These are phyloP conservation scores for Citrus mangshanensis DNA, from an alignment of 345 rosid species.

Conservation along the genomic window DNA sequence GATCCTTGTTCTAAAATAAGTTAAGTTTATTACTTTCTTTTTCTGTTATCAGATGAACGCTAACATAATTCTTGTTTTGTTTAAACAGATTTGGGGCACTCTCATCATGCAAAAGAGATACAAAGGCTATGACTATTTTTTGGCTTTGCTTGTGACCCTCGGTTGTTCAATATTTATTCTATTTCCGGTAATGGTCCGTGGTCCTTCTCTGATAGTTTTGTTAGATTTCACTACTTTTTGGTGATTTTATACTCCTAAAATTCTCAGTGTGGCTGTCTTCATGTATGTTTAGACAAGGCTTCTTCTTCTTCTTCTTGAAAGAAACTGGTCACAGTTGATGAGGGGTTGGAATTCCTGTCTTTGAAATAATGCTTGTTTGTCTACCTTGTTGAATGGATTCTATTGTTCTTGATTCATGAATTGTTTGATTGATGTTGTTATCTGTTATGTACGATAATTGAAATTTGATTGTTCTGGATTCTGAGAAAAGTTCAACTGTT, in stretches of 20 bases:
- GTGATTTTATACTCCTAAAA: background rate
- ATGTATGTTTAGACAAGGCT: background rate
- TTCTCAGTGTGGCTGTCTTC: background rate
- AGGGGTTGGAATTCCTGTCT: background rate
- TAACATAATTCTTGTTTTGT: background rate
- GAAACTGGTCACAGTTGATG: background rate
- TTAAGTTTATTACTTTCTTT: background rate
- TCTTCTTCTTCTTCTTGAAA: background rate
- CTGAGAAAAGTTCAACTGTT: background rate
- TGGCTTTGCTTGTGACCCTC: slow-evolving; percentile 82
- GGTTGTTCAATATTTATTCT: slow-evolving; percentile 90
- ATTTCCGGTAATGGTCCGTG: slow-evolving; percentile 60
- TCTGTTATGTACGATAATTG: background rate
- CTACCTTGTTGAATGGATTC: background rate
- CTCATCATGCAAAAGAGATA: slow-evolving; percentile 91
- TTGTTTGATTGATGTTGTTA: background rate
- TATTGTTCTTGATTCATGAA: slow-evolving; percentile 2
- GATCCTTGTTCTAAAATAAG: background rate
- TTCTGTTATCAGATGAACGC: slow-evolving; percentile 2
- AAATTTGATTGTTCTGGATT: slow-evolving; percentile 5
- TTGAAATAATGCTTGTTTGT: background rate
- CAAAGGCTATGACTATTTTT: slow-evolving; percentile 72
- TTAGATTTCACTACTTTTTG: slow-evolving; percentile 10
- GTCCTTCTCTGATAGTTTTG: background rate
- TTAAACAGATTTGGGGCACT: slow-evolving; percentile 75